Conservation (phyloP, 805 yeast species). For the Metschnikowia lochheadii region DNA sequence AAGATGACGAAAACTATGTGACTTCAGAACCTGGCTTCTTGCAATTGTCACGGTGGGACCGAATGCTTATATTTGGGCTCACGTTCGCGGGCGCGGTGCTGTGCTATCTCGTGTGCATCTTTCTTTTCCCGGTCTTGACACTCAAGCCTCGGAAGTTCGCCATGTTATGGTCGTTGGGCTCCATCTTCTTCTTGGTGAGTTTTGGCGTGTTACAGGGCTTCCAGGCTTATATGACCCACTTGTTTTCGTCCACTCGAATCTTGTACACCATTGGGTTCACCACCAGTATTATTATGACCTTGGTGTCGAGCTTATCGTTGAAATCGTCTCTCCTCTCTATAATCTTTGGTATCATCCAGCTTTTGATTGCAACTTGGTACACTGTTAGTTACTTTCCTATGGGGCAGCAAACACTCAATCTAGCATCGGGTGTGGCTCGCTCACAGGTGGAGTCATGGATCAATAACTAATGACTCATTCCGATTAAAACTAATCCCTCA, state of each 20-base stretch:
- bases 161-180: constrained; percentile 44
- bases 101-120: constrained; percentile 41
- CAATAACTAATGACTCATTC: constrained; percentile 18
- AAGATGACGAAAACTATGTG: constrained; percentile 41
- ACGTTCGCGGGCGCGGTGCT: constrained; percentile 41
- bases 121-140: constrained; percentile 40
- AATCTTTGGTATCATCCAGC: constrained; percentile 38
- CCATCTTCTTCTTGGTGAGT: constrained; percentile 42
- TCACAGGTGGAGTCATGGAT: constrained; percentile 44
- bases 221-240: constrained; percentile 37
- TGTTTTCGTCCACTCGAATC: constrained; percentile 40
- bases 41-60: constrained; percentile 43
- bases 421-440: constrained; percentile 42
- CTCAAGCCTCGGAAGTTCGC: constrained; percentile 45
- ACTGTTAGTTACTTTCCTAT: constrained; percentile 46
- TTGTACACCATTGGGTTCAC: constrained; percentile 36
- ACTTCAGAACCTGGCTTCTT: constrained; percentile 42
- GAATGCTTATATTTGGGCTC: constrained; percentile 43
- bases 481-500: too few relatives aligned
- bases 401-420: constrained; percentile 41
- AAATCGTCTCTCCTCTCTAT: constrained; percentile 37
- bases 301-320: constrained; percentile 34
- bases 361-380: constrained; percentile 41
- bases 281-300: constrained; percentile 38
- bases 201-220: constrained; percentile 45